Base-by-base conservation (phyloP, 2,329 filamentous ascomycete genomes). In the Zasmidium citrigriseum region DNA sequence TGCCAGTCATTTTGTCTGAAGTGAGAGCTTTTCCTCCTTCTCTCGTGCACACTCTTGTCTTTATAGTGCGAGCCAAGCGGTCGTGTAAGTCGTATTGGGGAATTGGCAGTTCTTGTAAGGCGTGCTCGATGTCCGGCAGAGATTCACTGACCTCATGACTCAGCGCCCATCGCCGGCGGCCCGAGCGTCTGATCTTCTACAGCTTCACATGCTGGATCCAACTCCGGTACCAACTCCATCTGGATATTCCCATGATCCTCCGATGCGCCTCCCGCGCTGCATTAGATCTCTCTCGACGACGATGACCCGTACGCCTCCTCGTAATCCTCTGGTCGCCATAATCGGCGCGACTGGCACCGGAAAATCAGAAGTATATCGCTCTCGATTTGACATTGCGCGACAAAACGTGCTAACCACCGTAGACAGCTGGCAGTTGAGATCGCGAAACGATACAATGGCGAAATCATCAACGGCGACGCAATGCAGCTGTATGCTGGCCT, bases 401-500 rank as follows among this genome's bases (percentile, higher is more conserved):
- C 20, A 21, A 12, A 34, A 54, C 10, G 27, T 61, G 61, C 74
- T 80, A 65, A 80, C 69, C 73, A 75, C 72, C 47, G 23, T 63
- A 73, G 66, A 54, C 68, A 96, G 92, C 84, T 97, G 65, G 95
- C 95, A 9, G 89, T 99, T 44, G 91, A 96, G 63, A 78, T 99
- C 52, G 95, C 96, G 1, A 82, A 82, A 45, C 85, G 83, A 21
- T 93, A 92, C 76, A 88, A 95, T 74, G 95, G 96, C 70, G 95
- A 99, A 75, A 85, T 99, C 53, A 92, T 99, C 77, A 99, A 99
- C 72, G 91, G 91, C 48, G 95, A 99, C 80, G 95, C 95, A 41
- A 96, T 99, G 92, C 95, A 99, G 73, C 87, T 99, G 77, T 99
- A 99, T 74, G 83, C 85, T 54, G 95, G 95, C 2, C 79, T 99